Evolutionary conservation across 108 stramenopile species (phyloP).

Genomic region (Cyclotella sp.): DNA sequence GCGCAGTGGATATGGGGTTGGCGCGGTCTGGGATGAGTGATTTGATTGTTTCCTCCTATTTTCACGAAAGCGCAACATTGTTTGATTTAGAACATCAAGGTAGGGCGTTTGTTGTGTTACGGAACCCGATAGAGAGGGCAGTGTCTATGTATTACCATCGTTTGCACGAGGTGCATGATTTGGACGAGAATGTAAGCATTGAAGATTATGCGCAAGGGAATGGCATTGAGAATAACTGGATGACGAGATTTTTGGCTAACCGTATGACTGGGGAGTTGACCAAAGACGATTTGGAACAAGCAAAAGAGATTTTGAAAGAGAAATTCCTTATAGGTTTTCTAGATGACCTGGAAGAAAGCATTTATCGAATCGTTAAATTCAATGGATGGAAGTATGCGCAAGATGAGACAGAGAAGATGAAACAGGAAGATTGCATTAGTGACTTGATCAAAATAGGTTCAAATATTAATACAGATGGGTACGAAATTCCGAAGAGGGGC

Average conservation of each 20-base stretch:
- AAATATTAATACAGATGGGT: slow-evolving; percentile 48
- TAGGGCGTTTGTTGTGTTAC: slow-evolving; percentile 53
- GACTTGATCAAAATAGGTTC: slow-evolving; percentile 31
- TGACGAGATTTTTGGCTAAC: slow-evolving; percentile 53
- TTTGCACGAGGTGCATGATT: slow-evolving; percentile 28
- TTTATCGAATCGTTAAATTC: slow-evolving; percentile 54
- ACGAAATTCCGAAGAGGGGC: slow-evolving; percentile 58
- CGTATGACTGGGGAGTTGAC: slow-evolving; percentile 59
- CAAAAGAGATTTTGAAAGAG: slow-evolving; percentile 51
- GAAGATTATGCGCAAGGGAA: slow-evolving; percentile 62
- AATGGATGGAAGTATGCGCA: slow-evolving; percentile 49
- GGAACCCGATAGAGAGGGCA: slow-evolving; percentile 57
- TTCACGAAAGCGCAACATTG: slow-evolving; percentile 43
- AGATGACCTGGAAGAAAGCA: slow-evolving; percentile 53
- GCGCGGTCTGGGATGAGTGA: slow-evolving; percentile 42
- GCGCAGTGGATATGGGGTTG: slow-evolving; percentile 53
- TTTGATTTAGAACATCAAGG: slow-evolving; percentile 56
- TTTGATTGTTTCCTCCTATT: slow-evolving; percentile 53
- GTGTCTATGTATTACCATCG: slow-evolving; percentile 55
- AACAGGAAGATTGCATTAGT: slow-evolving; percentile 54
- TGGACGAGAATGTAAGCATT: slow-evolving; percentile 39
- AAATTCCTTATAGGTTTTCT: slow-evolving; percentile 60
- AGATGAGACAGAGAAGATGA: slow-evolving; percentile 48
- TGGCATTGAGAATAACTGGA: slow-evolving; percentile 66
- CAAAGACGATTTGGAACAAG: slow-evolving; percentile 53